Percentiles rank a stretch among this genome's conserved stretches.
These are phyloP conservation scores for Croton setiger DNA, from an alignment of 441 rosid genomes.

Conservation along the genomic window DNA sequence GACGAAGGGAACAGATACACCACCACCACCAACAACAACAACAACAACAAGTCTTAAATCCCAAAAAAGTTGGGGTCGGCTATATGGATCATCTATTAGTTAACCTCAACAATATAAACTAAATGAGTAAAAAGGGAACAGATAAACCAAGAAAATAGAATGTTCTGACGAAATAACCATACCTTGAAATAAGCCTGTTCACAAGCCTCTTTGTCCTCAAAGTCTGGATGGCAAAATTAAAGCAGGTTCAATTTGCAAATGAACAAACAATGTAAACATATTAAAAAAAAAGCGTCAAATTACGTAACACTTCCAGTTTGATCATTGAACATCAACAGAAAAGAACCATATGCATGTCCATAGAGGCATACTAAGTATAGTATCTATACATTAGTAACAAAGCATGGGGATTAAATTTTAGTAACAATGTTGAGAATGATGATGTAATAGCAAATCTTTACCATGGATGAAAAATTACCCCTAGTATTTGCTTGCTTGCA, in stretches of 20 bases:
- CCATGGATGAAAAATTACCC: not conserved
- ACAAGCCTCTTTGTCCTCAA: slow-evolving; percentile 70
- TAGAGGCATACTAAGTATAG: not conserved
- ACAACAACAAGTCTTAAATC: no score
- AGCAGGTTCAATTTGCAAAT: not conserved
- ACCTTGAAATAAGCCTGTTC: slow-evolving; percentile 92
- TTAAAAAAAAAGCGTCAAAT: not conserved
- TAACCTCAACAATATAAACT: no score
- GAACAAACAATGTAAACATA: not conserved
- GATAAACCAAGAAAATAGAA: not conserved
- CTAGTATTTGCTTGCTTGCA: not conserved
- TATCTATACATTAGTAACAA: not conserved
- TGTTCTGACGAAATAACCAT: slow-evolving; percentile 14
- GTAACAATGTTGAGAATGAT: not conserved
- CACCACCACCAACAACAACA: no score
- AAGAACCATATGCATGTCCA: not conserved
- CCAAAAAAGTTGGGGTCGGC: no score
- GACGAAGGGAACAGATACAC: no score
- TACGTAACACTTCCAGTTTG: not conserved
- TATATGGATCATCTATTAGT: no score
- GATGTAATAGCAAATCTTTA: not conserved
- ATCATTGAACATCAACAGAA: not conserved
- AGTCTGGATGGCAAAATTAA: slow-evolving; percentile 47
- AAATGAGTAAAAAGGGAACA: not conserved
- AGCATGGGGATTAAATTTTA: not conserved